These are phyloP conservation scores for Yamadazyma blattariae DNA, from an alignment of 1,139 yeast genomes.

Conservation along the genomic window DNA sequence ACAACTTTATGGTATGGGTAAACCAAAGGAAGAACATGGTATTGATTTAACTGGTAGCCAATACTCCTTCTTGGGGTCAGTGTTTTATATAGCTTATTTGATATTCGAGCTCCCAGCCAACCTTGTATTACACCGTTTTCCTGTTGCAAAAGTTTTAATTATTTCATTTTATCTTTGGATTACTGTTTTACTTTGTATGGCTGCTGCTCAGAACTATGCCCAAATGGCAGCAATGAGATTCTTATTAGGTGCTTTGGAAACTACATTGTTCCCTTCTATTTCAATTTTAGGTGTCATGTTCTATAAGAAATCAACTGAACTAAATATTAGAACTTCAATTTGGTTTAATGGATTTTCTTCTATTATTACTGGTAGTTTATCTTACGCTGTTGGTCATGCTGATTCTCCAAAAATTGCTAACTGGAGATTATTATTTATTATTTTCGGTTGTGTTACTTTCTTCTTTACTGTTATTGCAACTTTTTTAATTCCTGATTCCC, in stretches of 20 bases:
- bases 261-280: constrained; percentile 24
- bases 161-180: constrained; percentile 24
- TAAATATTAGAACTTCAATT: constrained; percentile 19
- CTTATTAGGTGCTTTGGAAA: constrained; percentile 24
- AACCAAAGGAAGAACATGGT: constrained; percentile 15
- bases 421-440: constrained; percentile 38
- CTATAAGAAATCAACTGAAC: constrained; percentile 20
- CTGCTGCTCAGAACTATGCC: constrained; percentile 15
- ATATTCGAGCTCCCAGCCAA: constrained; percentile 29
- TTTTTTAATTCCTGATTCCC: constrained; percentile 16
- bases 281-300: constrained; percentile 23
- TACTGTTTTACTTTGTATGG: constrained; percentile 19
- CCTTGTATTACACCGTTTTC: constrained; percentile 24
- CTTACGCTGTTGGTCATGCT: constrained; percentile 15
- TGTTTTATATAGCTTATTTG: constrained; percentile 21
- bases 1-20: constrained; percentile 37
- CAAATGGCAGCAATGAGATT: constrained; percentile 23
- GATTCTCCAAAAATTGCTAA: constrained; percentile 20
- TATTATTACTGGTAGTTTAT: constrained; percentile 20
- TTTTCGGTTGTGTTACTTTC: constrained; percentile 32
- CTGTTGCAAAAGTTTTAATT: constrained; percentile 27
- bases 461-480: constrained; percentile 26
- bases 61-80: constrained; percentile 18
- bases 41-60: constrained; percentile 16
- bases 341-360: constrained; percentile 20